Evolutionary conservation across 1,284 basidiomycete species (phyloP), one percentile per base, ranked within the genome.

Genomic region (Pseudozyma hubeiensis): DNA sequence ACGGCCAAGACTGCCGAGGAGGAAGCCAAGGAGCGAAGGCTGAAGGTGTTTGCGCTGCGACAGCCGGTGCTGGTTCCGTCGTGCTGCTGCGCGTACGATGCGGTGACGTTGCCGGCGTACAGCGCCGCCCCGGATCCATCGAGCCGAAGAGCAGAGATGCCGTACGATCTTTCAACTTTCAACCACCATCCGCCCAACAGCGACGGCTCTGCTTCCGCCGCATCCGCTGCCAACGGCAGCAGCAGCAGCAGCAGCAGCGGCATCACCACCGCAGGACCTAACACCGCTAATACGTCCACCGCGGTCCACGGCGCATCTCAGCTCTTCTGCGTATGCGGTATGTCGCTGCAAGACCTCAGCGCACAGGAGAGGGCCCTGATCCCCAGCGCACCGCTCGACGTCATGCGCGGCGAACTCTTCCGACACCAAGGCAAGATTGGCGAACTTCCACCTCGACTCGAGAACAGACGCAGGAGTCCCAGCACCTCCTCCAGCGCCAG

Each of bases 61-160:
- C 82, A 84, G 51, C 80, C 81, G 10, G 72, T 83, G 13, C 45
- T 75, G 0, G 50, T 84, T 1, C 82, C 82, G 3, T 73, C 68
- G 19, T 84, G 82, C 70, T 84, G 82, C 45, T 83, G 82, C 39
- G 82, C 82, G n/a, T 79, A 80, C 46, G 81, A 84, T 47, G 81
- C 81, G 6, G 82, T 83, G 9, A 82, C 78, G 31, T 53, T 84
- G 19, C 82, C 82, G 1, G 65, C 77, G 3, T 84, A 84, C 63
- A 67, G 70, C 7, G 64, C 77, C 5, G 63, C 63, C 24, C 61
- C 67, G 1, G 75, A 79, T 54, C 59, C 68, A 5, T 16, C n/a
- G 6, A 30, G 53, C 11, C 39, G 66, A 16, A 33, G 68, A 3
- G 66, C 68, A 1, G 66, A 69, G 2, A 79, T 78, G 77, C 79